Conservation (phyloP, 2,329 filamentous ascomycete species). For the Myotisia sp. region DNA sequence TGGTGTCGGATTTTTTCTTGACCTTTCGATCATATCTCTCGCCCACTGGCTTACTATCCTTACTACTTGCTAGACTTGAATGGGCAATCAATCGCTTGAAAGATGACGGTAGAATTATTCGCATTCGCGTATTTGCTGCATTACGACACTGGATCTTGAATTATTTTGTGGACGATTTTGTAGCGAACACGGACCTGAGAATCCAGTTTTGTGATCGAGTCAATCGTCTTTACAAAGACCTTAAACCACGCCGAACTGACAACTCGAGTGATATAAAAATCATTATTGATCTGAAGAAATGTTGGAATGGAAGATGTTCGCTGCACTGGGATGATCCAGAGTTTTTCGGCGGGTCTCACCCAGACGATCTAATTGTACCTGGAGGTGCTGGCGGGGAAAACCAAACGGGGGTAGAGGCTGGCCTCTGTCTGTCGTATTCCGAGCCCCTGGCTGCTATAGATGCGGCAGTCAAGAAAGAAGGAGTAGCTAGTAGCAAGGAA, state of each 20-base stretch:
- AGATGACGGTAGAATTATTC: constrained; percentile 82
- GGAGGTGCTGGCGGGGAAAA: constrained; percentile 56
- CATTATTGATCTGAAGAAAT: constrained; percentile 85
- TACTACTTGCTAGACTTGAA: constrained; percentile 68
- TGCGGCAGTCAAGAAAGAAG: neutral
- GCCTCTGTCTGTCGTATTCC: neutral
- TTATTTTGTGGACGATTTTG: constrained; percentile 92
- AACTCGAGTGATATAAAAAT: constrained; percentile 64
- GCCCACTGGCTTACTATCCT: constrained; percentile 58
- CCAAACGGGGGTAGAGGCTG: constrained; percentile 27
- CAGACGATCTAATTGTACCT: constrained; percentile 56
- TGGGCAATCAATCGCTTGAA: constrained; percentile 74
- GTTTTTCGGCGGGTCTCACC: constrained; percentile 45
- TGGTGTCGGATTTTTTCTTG: constrained; percentile 94
- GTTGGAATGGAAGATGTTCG: constrained; percentile 83
- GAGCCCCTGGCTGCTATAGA: neutral
- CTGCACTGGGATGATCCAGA: constrained; percentile 73
- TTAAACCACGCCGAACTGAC: constrained; percentile 38
- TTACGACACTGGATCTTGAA: constrained; percentile 95
- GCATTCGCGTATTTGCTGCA: constrained; percentile 88
- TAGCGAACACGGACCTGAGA: constrained; percentile 59
- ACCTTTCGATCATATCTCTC: constrained; percentile 83
- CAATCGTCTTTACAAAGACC: constrained; percentile 46
- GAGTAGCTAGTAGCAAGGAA: too few relatives aligned
- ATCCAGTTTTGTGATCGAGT: constrained; percentile 65